Conservation (phyloP, 2,329 filamentous ascomycete species). For the Cryphonectria radicalis region DNA sequence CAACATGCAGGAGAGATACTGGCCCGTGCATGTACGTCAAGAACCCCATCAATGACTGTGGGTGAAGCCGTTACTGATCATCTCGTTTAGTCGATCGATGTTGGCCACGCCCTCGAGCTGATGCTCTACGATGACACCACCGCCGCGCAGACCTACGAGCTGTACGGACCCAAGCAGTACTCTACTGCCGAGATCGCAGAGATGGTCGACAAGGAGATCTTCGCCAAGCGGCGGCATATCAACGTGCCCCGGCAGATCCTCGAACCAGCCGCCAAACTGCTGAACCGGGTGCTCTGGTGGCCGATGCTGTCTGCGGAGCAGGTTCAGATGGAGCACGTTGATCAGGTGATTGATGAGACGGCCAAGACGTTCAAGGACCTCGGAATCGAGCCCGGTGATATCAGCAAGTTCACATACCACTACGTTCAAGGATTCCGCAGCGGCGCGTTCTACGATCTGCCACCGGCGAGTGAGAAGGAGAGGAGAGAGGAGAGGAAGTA, state of each 20-base stretch:
- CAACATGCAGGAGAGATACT: slow-evolving; percentile 88
- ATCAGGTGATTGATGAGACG: slow-evolving; percentile 85
- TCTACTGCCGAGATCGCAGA: slow-evolving; percentile 84
- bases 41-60: not conserved
- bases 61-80: too few species aligned
- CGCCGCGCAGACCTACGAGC: slow-evolving; percentile 87
- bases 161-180: slow-evolving; percentile 93
- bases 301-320: slow-evolving; percentile 80
- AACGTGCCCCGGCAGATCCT: slow-evolving; percentile 84
- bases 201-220: slow-evolving; percentile 89
- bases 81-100: slow-evolving; percentile 71
- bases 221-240: slow-evolving; percentile 86
- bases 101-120: slow-evolving; percentile 83
- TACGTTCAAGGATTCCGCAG: slow-evolving; percentile 95
- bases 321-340: slow-evolving; percentile 88
- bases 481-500: slow-evolving; percentile 96
- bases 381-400: slow-evolving; percentile 84
- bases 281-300: slow-evolving; percentile 92
- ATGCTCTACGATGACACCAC: slow-evolving; percentile 93
- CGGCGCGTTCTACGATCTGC: slow-evolving; percentile 87
- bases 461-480: slow-evolving; percentile 92
- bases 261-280: slow-evolving; percentile 72
- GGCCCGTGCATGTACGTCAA: slow-evolving; percentile 79
- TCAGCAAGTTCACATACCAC: slow-evolving; percentile 86
- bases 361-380: slow-evolving; percentile 97